Evolutionary conservation across 2,329 filamentous ascomycete species (phyloP), one percentile per base, ranked within the genome.

Genomic region (Botrytis pseudocinerea): DNA sequence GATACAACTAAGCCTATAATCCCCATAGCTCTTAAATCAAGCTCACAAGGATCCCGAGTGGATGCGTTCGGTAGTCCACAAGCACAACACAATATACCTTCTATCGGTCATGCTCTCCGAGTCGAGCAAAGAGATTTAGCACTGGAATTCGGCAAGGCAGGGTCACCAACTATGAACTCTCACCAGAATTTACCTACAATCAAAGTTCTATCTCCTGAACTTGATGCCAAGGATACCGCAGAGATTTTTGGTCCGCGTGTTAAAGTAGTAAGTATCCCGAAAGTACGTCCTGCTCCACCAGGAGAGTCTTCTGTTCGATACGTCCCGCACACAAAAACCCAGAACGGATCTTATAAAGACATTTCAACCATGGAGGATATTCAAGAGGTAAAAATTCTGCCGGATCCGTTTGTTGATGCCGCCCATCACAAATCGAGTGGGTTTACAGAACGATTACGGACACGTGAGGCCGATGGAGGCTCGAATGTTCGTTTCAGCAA

Each of bases 61-160:
- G 71, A 79, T 60, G 63, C 63, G 20, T 78, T 78, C 63, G 79
- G 79, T n/a, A 80, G 79, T 71, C 79, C 79, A 38, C 74, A 74
- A 14, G 77, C 77, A 25, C 42, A 62, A 18, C 35, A 28, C 7
- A 46, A 32, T 48, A 48, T 64, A 20, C 48, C 62, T 32, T 70
- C 69, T 16, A 70, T 77, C 38, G 75, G 78, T 59, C 74, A 76
- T 44, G 70, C 76, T 57, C 32, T 72, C 35, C 75, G 71, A 64
- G 20, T 74, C 48, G 70, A 74, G 59, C 51, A 75, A 46, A 75
- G 60, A 40, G 38, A 59, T 16, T 22, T 40, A 46, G 60, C 75
- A 16, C n/a, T 69, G 20, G 57, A 73, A 35, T 48, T 70, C 40
- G n/a, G 63, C 25, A 35, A 61, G 35, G 28, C 14, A 40, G 40